phyloP scores from a whole-genome alignment of 257 asterid species.

The Gardenia jasminoides region DNA sequence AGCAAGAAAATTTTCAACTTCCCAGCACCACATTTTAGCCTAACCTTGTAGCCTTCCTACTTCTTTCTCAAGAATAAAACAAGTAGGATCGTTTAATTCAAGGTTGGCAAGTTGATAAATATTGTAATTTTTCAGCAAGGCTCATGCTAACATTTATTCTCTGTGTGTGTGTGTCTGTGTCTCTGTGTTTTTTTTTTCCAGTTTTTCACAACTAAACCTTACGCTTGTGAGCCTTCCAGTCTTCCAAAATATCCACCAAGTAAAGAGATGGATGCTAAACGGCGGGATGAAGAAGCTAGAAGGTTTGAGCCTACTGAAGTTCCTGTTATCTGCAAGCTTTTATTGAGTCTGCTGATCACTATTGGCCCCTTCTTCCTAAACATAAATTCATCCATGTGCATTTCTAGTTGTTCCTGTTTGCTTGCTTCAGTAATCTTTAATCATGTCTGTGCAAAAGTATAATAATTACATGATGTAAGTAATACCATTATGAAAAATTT shows the following conservation, averaged over 20 bases:
- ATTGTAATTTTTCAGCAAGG: not conserved
- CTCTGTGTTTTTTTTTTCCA: constrained; percentile 25
- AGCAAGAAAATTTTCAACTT: not conserved
- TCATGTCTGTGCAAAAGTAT: not conserved
- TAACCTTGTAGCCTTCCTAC: not conserved
- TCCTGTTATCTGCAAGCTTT: not conserved
- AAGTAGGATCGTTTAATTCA: not conserved
- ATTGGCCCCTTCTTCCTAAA: not conserved
- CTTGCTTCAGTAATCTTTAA: not conserved
- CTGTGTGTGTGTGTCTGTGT: not conserved
- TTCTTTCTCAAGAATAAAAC: not conserved
- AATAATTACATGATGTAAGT: not conserved
- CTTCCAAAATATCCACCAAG: constrained; percentile 95
- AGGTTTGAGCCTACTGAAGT: constrained; percentile 44
- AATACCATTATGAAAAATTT: not conserved
- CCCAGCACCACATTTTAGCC: not conserved
- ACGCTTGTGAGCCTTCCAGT: constrained; percentile 81
- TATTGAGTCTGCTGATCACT: not conserved
- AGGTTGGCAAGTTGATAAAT: not conserved
- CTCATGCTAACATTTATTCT: constrained; percentile 4
- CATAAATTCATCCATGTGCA: not conserved
- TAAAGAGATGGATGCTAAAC: constrained; percentile 92
- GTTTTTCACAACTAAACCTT: constrained; percentile 73
- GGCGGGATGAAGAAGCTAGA: constrained; percentile 87
- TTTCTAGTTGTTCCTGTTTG: not conserved